Percentiles rank a stretch among this genome's conserved stretches.
phyloP scores from a whole-genome alignment of 179 eudicot species.

The Camellia oleifera region DNA sequence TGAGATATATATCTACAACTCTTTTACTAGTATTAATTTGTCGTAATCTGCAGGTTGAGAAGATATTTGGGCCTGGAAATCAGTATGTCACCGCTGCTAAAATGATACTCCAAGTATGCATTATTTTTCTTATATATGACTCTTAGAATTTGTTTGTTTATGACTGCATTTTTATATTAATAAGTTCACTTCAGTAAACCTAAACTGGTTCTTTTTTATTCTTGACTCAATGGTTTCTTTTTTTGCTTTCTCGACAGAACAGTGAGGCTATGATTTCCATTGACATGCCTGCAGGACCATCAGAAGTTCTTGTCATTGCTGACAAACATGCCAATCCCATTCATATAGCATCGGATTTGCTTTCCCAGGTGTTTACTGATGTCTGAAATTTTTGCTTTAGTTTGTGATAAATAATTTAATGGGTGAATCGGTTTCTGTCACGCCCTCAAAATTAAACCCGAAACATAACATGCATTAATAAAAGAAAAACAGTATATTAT shows the following conservation, averaged over 20 bases:
- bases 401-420: conserved; percentile 3
- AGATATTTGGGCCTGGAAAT: conserved; percentile 98
- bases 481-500: no score
- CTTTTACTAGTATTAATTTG: neutral
- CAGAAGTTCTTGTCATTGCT: conserved; percentile 98
- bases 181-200: neutral
- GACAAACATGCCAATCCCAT: conserved; percentile 86
- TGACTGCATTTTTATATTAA: neutral
- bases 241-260: conserved; percentile 47
- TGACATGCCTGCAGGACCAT: conserved; percentile 99
- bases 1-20: neutral
- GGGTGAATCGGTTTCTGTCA: neutral
- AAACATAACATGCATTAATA: no score
- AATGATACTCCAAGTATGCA: conserved; percentile 91
- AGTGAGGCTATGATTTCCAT: conserved; percentile 99
- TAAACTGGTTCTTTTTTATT: neutral
- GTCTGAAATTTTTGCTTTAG: neutral
- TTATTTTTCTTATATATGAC: neutral
- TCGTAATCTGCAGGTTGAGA: conserved; percentile 66
- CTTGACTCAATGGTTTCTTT: conserved; percentile 4
- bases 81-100: conserved; percentile 99
- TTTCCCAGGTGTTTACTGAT: conserved; percentile 72
- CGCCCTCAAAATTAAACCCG: no score
- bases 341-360: conserved; percentile 94
- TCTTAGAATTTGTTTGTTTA: neutral